phyloP scores from a whole-genome alignment of 2,329 filamentous ascomycete genomes.

The Talaromyces rugulosus region DNA sequence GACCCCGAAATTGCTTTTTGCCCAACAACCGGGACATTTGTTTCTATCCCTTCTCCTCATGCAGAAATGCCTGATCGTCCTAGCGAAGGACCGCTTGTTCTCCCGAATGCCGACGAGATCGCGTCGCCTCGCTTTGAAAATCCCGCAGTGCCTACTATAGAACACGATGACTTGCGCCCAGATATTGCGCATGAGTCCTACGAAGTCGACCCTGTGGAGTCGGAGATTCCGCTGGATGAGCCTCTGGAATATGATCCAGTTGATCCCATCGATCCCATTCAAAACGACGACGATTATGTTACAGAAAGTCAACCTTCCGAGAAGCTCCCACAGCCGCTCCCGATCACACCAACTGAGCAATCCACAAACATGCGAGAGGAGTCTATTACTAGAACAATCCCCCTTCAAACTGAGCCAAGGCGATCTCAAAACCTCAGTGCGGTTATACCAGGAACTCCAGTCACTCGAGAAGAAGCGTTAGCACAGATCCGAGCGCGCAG shows the following conservation, averaged over 20 bases:
- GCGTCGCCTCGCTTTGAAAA: neutral
- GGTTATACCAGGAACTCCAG: conserved; percentile 38
- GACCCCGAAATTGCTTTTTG: conserved; percentile 40
- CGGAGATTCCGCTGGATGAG: neutral
- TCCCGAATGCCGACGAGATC: conserved; percentile 9
- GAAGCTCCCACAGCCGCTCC: neutral
- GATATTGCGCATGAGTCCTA: neutral
- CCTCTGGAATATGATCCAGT: neutral
- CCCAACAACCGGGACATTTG: conserved; percentile 42
- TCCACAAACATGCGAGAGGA: conserved; percentile 15
- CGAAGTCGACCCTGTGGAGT: neutral
- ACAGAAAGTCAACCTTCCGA: neutral
- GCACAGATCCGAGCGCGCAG: conserved; percentile 47
- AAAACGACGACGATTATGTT: neutral
- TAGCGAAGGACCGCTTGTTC: conserved; percentile 16
- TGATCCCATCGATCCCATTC: neutral
- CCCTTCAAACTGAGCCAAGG: conserved; percentile 25
- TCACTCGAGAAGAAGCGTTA: conserved; percentile 45
- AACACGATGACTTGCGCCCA: neutral
- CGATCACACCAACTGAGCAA: conserved; percentile 14
- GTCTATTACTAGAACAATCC: conserved; percentile 28
- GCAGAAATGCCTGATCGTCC: conserved; percentile 24
- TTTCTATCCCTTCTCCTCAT: conserved; percentile 34
- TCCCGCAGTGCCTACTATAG: neutral
- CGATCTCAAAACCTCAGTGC: conserved; percentile 19